phyloP scores from a whole-genome alignment of 2,329 filamentous ascomycete species.

The Diaporthe amygdali region DNA sequence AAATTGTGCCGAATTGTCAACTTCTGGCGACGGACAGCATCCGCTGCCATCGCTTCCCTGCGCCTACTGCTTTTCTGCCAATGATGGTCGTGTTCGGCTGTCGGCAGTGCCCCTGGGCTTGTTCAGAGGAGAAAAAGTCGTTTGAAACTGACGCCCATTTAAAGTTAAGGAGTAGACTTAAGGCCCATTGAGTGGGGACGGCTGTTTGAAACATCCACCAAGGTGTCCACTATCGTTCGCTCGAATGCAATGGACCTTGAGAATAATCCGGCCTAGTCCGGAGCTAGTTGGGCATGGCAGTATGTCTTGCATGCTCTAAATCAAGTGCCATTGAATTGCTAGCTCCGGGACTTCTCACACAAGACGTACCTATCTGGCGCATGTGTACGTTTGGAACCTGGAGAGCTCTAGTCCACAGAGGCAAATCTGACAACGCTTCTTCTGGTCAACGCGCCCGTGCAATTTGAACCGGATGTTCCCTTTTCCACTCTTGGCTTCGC shows the following conservation, averaged over 20 bases:
- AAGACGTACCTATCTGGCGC: no score
- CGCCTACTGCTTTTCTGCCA: background rate
- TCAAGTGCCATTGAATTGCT: background rate
- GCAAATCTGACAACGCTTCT: no score
- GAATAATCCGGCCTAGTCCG: background rate
- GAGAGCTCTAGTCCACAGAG: background rate
- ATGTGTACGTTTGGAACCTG: background rate
- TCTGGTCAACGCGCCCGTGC: background rate
- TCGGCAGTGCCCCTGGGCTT: background rate
- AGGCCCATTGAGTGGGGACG: background rate
- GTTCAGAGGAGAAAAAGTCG: background rate
- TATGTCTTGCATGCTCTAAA: background rate
- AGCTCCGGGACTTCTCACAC: background rate
- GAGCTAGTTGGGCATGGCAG: background rate
- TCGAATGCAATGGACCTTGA: background rate
- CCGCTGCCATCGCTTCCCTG: background rate
- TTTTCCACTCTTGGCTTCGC: background rate
- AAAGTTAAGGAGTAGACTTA: conserved; percentile 8
- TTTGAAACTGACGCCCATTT: background rate
- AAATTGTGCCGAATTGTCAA: background rate
- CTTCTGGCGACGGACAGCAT: background rate
- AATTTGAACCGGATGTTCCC: background rate
- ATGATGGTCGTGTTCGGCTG: background rate
- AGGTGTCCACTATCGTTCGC: background rate
- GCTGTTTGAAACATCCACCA: background rate